These are phyloP conservation scores for Pythium monospermum DNA, from an alignment of 352 stramenopile species.

Conservation along the genomic window DNA sequence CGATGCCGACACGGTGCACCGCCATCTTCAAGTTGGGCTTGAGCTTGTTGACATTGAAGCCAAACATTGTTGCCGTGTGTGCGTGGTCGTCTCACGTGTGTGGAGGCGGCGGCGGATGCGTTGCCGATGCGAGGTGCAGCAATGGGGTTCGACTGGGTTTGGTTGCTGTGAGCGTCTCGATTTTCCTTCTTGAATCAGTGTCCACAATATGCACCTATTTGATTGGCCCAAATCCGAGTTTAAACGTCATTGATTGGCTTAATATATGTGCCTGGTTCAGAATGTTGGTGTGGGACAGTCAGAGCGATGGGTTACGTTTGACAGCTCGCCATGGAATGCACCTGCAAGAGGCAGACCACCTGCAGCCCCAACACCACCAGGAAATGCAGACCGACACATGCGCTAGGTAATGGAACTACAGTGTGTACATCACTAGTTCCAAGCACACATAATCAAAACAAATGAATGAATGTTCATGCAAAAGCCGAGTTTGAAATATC, in stretches of 20 bases:
- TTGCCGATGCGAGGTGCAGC: constrained; percentile 3
- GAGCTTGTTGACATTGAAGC: constrained; percentile 90
- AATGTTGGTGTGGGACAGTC: constrained; percentile 24
- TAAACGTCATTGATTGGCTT: constrained; percentile 4
- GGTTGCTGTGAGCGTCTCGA: neutral
- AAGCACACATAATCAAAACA: too few species aligned
- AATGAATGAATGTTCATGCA: too few species aligned
- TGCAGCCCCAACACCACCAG: too few species aligned
- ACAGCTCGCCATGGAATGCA: too few species aligned
- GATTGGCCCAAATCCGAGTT: constrained; percentile 4
- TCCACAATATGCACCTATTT: constrained; percentile 5
- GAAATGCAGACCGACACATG: too few species aligned
- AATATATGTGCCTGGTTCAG: neutral
- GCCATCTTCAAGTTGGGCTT: constrained; percentile 93
- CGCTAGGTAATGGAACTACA: too few species aligned
- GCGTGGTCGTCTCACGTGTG: neutral
- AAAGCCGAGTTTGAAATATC: neutral
- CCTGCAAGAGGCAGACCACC: too few species aligned
- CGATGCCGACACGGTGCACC: constrained; percentile 86
- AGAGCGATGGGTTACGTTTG: too few species aligned
- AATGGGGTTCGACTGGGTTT: neutral
- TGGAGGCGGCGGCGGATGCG: neutral
- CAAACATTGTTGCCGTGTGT: constrained; percentile 58
- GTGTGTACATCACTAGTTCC: too few species aligned
- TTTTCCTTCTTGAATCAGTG: neutral